Percentiles rank a stretch among this genome's conserved stretches.
These are phyloP conservation scores for Lunasporangiospora selenospora DNA, from an alignment of 192 early-diverging fungal species.

Conservation along the genomic window DNA sequence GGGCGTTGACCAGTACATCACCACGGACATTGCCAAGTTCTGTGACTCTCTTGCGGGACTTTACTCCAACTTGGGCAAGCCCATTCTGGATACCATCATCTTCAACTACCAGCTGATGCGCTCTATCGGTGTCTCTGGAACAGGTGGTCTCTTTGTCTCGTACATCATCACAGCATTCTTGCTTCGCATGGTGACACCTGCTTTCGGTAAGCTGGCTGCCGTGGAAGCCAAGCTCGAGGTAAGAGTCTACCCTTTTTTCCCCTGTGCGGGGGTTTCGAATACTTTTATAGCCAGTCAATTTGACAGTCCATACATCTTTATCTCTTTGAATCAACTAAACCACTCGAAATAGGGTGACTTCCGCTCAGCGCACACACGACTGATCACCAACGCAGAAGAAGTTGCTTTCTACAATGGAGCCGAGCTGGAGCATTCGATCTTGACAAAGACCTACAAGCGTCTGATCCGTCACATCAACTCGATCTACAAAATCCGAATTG, in stretches of 20 bases:
- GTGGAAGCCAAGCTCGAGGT: slow-evolving; percentile 85
- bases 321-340: too few species aligned
- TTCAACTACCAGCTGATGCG: slow-evolving; percentile 93
- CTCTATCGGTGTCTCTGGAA: slow-evolving; percentile 83
- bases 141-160: slow-evolving; percentile 81
- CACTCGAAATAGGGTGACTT: slow-evolving; percentile 77
- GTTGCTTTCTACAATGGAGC: slow-evolving; percentile 93
- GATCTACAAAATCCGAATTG: slow-evolving; percentile 86
- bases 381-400: slow-evolving; percentile 97
- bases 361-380: slow-evolving; percentile 89
- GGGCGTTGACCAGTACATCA: slow-evolving; percentile 88
- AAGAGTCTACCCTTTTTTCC: neutral
- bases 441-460: slow-evolving; percentile 75
- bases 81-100: slow-evolving; percentile 90
- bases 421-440: slow-evolving; percentile 83
- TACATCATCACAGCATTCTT: slow-evolving; percentile 82
- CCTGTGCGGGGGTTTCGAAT: neutral
- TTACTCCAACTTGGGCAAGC: slow-evolving; percentile 97
- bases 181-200: slow-evolving; percentile 85
- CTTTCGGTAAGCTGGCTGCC: slow-evolving; percentile 94
- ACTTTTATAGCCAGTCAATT: too few species aligned
- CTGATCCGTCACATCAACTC: slow-evolving; percentile 89
- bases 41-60: slow-evolving; percentile 87
- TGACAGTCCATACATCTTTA: too few species aligned
- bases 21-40: slow-evolving; percentile 93